phyloP scores from a whole-genome alignment of 345 rosid genomes.

The Lenwebbia sp. region DNA sequence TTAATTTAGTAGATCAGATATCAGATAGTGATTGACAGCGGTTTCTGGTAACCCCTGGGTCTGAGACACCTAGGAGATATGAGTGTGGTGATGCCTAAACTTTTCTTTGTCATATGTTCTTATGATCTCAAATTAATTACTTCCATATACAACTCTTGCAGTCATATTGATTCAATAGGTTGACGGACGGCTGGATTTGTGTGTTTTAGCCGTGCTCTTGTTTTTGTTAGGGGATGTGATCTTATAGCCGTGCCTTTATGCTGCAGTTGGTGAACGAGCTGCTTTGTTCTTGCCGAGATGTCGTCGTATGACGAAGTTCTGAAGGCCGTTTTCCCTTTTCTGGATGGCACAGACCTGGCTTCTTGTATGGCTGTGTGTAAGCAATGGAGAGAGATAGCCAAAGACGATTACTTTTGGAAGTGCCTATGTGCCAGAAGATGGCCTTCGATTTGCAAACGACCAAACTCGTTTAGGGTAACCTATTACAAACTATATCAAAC shows the following conservation, averaged over 20 bases:
- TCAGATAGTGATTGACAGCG: background rate
- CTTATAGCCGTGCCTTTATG: background rate
- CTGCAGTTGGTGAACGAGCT: background rate
- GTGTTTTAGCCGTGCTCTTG: background rate
- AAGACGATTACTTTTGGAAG: conserved; percentile 94
- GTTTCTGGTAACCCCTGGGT: background rate
- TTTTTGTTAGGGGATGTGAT: background rate
- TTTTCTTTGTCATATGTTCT: too few relatives aligned
- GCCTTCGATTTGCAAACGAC: conserved; percentile 84
- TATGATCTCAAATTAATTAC: too few relatives aligned
- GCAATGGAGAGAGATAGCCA: conserved; percentile 72
- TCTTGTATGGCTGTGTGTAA: conserved; percentile 72
- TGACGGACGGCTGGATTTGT: background rate
- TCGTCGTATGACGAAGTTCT: conserved; percentile 44
- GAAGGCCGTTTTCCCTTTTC: conserved; percentile 72
- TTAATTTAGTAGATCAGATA: background rate
- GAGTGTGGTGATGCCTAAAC: too few relatives aligned
- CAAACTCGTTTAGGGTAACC: conserved; percentile 46
- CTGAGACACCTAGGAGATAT: background rate
- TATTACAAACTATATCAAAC: conserved; percentile 61
- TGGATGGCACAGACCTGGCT: conserved; percentile 67
- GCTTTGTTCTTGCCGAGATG: conserved; percentile 25
- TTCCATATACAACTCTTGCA: too few relatives aligned
- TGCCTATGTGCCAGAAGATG: conserved; percentile 73
- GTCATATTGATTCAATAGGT: too few relatives aligned